Base-by-base conservation (phyloP, 805 yeast genomes). In the Hanseniaspora lindneri region DNA sequence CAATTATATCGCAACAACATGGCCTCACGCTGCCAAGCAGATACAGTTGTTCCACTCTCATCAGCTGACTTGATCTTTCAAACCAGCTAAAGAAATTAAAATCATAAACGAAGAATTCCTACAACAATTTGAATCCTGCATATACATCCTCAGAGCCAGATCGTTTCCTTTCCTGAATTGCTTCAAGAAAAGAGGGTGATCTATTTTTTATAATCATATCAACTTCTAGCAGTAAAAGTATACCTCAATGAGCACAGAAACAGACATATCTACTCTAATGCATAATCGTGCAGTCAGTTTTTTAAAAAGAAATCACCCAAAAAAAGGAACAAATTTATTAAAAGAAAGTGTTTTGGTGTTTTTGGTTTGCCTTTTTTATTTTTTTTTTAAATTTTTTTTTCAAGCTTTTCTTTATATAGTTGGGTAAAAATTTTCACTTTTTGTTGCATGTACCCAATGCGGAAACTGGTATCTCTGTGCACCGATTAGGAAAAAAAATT, bases 51-150 rank as follows among this genome's bases (percentile, higher is more conserved):
- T 27, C 29, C 8, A 27, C 29, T 27, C 11, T 11, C 8, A 9
- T 27, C 11, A 11, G 29, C 11, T 27, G 8, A 27, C 11, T 27
- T 27, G 29, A 16, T 17, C 19, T 5, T 24, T 9, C 10, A 16
- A 32, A 17, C 14, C 8, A 24, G n/a, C 23, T 29, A 6, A 13
- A 28, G 13, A 42, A 33, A 34, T 33, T 9, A 25, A 27, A 66
- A 71, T 77, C 83, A 77, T 77, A 77, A 77, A 77, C 83, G 83
- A 77, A 77, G 83, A 77, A 77, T 77, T 76, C 82, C 82, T 76
- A 67, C 64, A 63, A 68, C 67, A 67, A 68, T 68, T 58, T 70
- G 79, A 44, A 29, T 77, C 83, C 83, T 77, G 83, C 83, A 77
- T 77, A 67, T 76, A 74, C 81, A 73, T 77, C 82, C 82, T 77